Evolutionary conservation across 2,329 filamentous ascomycete genomes (phyloP).

Genomic region (Clonostachys rhizophaga): DNA sequence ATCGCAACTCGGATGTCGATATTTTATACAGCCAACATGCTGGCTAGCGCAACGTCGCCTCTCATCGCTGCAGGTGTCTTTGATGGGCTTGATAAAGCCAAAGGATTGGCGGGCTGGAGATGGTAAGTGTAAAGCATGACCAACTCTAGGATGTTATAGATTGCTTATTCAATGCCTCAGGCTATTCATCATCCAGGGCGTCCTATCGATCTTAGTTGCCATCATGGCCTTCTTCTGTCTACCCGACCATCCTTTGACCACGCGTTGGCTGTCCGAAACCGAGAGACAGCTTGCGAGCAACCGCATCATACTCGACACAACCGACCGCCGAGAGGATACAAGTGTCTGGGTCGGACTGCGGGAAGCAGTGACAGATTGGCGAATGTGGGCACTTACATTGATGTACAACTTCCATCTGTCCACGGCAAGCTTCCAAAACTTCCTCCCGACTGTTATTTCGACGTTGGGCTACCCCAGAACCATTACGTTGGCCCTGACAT

Average conservation of each 20-base stretch:
- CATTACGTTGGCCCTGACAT: constrained; percentile 35
- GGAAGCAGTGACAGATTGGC: constrained; percentile 36
- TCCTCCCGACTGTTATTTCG: constrained; percentile 7
- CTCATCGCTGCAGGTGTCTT: constrained; percentile 55
- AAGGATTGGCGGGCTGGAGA: constrained; percentile 53
- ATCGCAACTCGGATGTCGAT: constrained; percentile 55
- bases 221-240: constrained; percentile 18
- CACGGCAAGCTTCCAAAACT: constrained; percentile 38
- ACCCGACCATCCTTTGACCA: constrained; percentile 33
- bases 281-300: constrained; percentile 34
- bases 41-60: constrained; percentile 62
- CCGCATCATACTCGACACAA: constrained; percentile 38
- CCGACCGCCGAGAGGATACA: constrained; percentile 32
- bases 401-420: constrained; percentile 47
- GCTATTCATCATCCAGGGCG: constrained; percentile 65
- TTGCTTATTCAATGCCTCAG: constrained; percentile 4
- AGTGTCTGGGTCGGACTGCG: constrained; percentile 35
- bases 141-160: constrained; percentile 7
- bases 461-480: constrained; percentile 31
- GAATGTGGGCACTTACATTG: constrained; percentile 41
- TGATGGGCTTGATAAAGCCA: constrained; percentile 18
- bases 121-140: too few species aligned
- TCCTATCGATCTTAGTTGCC: constrained; percentile 22
- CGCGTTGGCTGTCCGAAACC: constrained; percentile 33
- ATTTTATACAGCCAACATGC: constrained; percentile 51